Conservation (phyloP, 768 basidiomycete species). For the Amanita fuliginea region DNA sequence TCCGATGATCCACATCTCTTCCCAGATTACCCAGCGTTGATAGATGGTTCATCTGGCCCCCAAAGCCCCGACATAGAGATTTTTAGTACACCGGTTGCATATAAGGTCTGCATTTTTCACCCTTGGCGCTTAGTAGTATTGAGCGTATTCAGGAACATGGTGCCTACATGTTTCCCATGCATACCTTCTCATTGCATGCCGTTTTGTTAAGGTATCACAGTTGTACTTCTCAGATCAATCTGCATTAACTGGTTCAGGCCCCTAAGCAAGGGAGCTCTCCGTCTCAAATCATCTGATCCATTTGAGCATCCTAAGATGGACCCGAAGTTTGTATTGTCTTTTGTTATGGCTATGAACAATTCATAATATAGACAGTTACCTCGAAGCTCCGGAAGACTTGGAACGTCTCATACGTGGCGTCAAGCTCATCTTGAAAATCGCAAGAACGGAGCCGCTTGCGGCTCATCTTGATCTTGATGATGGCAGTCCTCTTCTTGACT, state of each 20-base stretch:
- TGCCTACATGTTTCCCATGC: conserved; percentile 22
- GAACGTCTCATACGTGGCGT: conserved; percentile 27
- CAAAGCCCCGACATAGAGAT: conserved; percentile 33
- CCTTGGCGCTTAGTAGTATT: not conserved
- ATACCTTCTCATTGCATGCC: conserved; percentile 26
- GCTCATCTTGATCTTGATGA: conserved; percentile 20
- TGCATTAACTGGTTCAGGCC: conserved; percentile 17
- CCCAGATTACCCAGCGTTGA: conserved; percentile 18
- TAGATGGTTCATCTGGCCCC: conserved; percentile 27
- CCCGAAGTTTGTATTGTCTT: conserved; percentile 20
- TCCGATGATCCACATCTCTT: conserved; percentile 36
- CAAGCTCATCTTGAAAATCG: conserved; percentile 22
- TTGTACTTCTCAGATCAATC: not conserved
- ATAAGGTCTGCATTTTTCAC: conserved; percentile 17
- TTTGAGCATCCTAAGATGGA: conserved; percentile 26
- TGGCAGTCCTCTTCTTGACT: conserved; percentile 23
- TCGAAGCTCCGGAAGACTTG: conserved; percentile 24
- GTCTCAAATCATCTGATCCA: conserved; percentile 24
- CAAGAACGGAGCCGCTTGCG: conserved; percentile 23
- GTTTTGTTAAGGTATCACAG: conserved; percentile 21
- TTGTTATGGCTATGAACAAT: not conserved
- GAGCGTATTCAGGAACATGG: conserved; percentile 22
- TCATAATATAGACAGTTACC: conserved; percentile 18
- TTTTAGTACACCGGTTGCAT: conserved; percentile 26
- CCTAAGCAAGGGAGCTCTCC: conserved; percentile 24